Conservation (phyloP, 225 moss, liverwort and hornwort species). For the Physcomitrellopsis africana region DNA sequence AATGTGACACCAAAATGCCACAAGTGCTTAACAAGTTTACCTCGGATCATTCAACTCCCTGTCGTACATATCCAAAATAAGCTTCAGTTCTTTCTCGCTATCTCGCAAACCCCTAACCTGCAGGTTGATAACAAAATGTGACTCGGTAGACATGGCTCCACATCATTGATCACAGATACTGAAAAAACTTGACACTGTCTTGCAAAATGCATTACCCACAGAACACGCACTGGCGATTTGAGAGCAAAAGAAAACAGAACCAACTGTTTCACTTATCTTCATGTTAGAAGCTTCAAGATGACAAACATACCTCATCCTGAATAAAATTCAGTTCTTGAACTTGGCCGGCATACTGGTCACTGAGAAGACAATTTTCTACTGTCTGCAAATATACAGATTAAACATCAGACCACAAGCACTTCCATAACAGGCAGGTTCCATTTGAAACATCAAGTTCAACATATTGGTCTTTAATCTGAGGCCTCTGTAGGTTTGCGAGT, state of each 20-base stretch:
- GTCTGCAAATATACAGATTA: conserved; percentile 54
- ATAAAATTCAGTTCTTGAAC: conserved; percentile 58
- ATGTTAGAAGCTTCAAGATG: conserved; percentile 12
- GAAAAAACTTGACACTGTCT: conserved; percentile 4
- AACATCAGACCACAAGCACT: conserved; percentile 25
- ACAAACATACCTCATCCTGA: conserved; percentile 67
- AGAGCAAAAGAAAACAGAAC: neutral
- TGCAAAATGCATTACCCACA: neutral
- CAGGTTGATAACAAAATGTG: conserved; percentile 12
- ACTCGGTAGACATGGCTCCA: conserved; percentile 7
- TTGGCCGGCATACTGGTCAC: conserved; percentile 64
- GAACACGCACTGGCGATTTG: neutral
- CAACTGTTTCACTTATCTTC: neutral
- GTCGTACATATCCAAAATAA: conserved; percentile 85
- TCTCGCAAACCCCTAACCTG: conserved; percentile 73
- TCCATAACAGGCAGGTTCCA: neutral
- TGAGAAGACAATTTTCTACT: conserved; percentile 58
- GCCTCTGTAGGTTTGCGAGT: too few species aligned
- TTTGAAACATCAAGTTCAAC: conserved; percentile 16
- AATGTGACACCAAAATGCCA: conserved; percentile 1
- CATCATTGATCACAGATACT: conserved; percentile 1
- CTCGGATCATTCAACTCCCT: conserved; percentile 82
- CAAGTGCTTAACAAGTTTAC: conserved; percentile 42
- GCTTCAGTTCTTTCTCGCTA: conserved; percentile 81
- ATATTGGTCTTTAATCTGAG: neutral